Conservation (phyloP, 2,329 filamentous ascomycete genomes). For the Colletotrichum navitas region DNA sequence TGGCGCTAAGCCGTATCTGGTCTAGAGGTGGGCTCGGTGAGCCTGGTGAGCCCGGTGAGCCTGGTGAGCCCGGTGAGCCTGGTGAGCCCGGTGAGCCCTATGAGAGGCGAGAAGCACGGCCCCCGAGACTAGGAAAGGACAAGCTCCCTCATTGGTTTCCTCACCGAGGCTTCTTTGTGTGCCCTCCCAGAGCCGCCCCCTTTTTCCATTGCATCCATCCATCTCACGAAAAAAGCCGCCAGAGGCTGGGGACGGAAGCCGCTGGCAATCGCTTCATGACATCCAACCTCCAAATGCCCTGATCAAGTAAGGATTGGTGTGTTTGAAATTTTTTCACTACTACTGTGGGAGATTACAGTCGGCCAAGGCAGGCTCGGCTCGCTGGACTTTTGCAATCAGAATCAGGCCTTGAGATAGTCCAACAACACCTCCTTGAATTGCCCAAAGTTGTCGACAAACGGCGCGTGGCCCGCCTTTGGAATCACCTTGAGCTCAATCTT, state of each 20-base stretch:
- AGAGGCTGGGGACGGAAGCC: conserved; percentile 32
- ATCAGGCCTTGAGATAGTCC: conserved; percentile 44
- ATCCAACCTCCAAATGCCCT: conserved; percentile 14
- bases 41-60: too few relatives aligned
- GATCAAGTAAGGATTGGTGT: neutral
- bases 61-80: too few relatives aligned
- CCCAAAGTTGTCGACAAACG: conserved; percentile 54
- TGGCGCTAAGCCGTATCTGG: conserved; percentile 6
- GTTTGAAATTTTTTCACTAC: neutral
- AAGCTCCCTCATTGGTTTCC: neutral
- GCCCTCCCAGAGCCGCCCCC: neutral
- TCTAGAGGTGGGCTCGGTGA: too few relatives aligned
- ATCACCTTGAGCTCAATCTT: conserved; percentile 52
- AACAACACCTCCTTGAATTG: conserved; percentile 49
- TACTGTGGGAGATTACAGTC: neutral
- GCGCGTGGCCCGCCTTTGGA: conserved; percentile 54
- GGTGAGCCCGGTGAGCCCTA: neutral
- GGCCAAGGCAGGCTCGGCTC: too few relatives aligned
- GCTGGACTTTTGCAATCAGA: conserved; percentile 8
- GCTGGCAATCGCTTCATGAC: conserved; percentile 11
- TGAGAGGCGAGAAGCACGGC: neutral
- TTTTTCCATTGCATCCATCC: conserved; percentile 6
- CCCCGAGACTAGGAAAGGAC: rapidly evolving
- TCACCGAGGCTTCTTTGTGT: conserved; percentile 26
- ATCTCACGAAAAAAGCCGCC: conserved; percentile 19